Conservation (phyloP, 768 basidiomycete genomes). For the Termitomyces eurrhizus region DNA sequence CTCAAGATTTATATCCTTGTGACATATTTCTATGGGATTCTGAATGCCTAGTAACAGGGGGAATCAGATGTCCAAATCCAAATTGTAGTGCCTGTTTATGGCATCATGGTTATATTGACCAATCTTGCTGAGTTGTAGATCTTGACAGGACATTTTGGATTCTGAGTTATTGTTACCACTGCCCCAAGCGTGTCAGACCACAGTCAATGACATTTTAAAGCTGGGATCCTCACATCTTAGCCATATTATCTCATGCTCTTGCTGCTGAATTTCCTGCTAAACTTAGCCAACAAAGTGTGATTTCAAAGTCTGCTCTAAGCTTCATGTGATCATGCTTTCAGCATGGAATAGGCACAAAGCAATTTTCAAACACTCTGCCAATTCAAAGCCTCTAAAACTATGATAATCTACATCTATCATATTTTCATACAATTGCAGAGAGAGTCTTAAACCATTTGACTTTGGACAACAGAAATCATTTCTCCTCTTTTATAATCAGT, state of each 20-base stretch:
- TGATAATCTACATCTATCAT: slow-evolving; percentile 14
- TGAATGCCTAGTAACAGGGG: too few species aligned
- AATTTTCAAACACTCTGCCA: slow-evolving; percentile 19
- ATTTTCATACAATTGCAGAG: slow-evolving; percentile 5
- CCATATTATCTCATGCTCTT: too few species aligned
- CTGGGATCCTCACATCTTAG: too few species aligned
- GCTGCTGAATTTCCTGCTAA: too few species aligned
- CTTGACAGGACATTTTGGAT: too few species aligned
- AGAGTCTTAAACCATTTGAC: neutral
- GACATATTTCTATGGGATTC: slow-evolving; percentile 14
- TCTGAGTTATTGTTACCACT: slow-evolving; percentile 14
- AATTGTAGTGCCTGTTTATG: too few species aligned
- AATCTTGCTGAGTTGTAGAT: slow-evolving; percentile 12
- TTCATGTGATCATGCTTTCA: too few species aligned
- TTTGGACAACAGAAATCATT: neutral
- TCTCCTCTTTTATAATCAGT: slow-evolving; percentile 1
- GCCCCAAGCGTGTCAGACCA: neutral
- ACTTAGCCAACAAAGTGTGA: too few species aligned
- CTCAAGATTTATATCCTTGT: slow-evolving; percentile 7
- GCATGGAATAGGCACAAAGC: slow-evolving; percentile 24
- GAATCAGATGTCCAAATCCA: too few species aligned
- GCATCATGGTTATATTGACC: slow-evolving; percentile 4
- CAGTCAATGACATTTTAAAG: too few species aligned
- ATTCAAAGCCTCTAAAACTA: slow-evolving; percentile 17
- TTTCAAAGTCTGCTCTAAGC: too few species aligned